Percentiles rank a stretch among this genome's conserved stretches.
Evolutionary conservation across 129 eudicot genomes (phyloP).

Genomic region (Gnaphalium uliginosum): DNA sequence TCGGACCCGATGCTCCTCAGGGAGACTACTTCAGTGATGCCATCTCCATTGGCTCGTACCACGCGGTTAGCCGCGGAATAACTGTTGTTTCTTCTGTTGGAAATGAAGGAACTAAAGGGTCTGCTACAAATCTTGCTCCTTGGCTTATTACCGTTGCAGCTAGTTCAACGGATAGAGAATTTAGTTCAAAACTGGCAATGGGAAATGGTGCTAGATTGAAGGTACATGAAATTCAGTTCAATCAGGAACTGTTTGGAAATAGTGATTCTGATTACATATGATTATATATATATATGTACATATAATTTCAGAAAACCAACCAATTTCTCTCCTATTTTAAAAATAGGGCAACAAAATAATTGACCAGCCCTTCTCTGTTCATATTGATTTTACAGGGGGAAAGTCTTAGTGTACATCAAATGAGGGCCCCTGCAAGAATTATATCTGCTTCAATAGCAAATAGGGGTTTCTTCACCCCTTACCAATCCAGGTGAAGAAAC

Average conservation of each 20-base stretch:
- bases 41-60: constrained; percentile 77
- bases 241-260: too few species aligned
- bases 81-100: constrained; percentile 83
- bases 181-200: constrained; percentile 55
- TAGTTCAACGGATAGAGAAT: constrained; percentile 76
- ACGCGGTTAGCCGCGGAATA: constrained; percentile 80
- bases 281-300: too few species aligned
- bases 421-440: constrained; percentile 52
- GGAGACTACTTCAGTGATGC: constrained; percentile 85
- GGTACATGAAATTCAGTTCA: constrained; percentile 38
- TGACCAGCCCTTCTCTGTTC: neutral
- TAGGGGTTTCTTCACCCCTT: constrained; percentile 81
- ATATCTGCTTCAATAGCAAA: constrained; percentile 73
- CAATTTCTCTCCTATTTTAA: too few species aligned
- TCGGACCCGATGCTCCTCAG: constrained; percentile 78
- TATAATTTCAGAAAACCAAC: too few species aligned
- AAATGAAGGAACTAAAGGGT: constrained; percentile 60
- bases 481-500: constrained; percentile 96
- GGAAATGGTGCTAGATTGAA: constrained; percentile 58
- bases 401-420: constrained; percentile 58
- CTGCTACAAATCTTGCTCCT: constrained; percentile 82
- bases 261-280: too few species aligned
- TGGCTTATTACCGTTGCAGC: constrained; percentile 94
- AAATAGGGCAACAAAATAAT: too few species aligned
- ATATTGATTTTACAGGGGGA: constrained; percentile 56